phyloP scores from a whole-genome alignment of 2,329 filamentous ascomycete species.

The Fusarium albosuccineum region DNA sequence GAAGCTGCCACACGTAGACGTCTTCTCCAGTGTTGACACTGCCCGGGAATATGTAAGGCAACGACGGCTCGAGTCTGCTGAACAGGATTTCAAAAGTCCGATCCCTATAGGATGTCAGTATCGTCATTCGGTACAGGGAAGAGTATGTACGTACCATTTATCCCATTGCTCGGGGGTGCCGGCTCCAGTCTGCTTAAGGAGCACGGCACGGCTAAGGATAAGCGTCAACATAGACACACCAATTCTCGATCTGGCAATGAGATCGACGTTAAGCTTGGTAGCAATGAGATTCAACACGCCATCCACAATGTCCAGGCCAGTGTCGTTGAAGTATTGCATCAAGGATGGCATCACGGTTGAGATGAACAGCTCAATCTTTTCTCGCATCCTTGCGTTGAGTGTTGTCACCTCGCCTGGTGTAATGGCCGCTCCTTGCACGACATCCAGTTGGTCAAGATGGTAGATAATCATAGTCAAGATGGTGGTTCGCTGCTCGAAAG shows the following conservation, averaged over 20 bases:
- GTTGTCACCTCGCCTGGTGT: conserved; percentile 77
- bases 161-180: conserved; percentile 80
- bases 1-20: conserved; percentile 97
- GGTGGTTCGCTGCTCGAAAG: conserved; percentile 91
- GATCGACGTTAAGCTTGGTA: conserved; percentile 83
- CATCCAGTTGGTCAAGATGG: conserved; percentile 91
- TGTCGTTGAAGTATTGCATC: conserved; percentile 91
- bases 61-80: conserved; percentile 84
- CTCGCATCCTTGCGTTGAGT: conserved; percentile 81
- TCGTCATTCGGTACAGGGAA: neutral
- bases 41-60: conserved; percentile 90
- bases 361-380: conserved; percentile 93
- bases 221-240: conserved; percentile 93
- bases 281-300: conserved; percentile 89
- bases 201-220: conserved; percentile 92
- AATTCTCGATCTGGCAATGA: conserved; percentile 88
- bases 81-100: conserved; percentile 88
- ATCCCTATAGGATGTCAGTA: conserved; percentile 66
- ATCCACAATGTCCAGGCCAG: conserved; percentile 89
- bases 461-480: conserved; percentile 96
- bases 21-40: conserved; percentile 93
- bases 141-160: conserved; percentile 74
- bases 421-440: conserved; percentile 84
- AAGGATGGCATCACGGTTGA: conserved; percentile 90
- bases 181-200: conserved; percentile 84